phyloP scores from a whole-genome alignment of 2,329 filamentous ascomycete genomes.

The Penicillium janthinellum region DNA sequence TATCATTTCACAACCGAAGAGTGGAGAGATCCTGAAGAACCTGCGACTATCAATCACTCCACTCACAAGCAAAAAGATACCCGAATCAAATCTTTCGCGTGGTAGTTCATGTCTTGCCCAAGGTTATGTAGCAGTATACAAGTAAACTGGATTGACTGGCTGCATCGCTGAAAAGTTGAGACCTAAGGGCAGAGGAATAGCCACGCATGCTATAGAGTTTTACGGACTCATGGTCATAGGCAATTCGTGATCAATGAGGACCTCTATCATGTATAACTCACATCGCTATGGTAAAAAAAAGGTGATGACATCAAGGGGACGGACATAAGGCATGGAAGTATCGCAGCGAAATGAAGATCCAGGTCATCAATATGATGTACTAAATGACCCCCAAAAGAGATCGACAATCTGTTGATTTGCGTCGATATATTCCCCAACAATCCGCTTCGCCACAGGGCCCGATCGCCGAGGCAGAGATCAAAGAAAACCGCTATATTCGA shows the following conservation, averaged over 20 bases:
- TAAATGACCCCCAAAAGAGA: not conserved
- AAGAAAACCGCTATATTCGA: not conserved
- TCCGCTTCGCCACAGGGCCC: not conserved
- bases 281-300: not conserved
- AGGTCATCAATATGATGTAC: not conserved
- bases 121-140: too few relatives aligned
- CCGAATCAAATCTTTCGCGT: not conserved
- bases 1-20: not conserved
- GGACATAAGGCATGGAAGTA: not conserved
- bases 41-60: not conserved
- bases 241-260: not conserved
- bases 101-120: not conserved
- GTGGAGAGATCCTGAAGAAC: not conserved
- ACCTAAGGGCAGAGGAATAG: too few relatives aligned
- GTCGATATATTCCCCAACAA: not conserved
- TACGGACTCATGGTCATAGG: not conserved
- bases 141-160: too few relatives aligned
- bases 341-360: not conserved
- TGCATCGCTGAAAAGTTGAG: too few relatives aligned
- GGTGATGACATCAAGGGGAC: not conserved
- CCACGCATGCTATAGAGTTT: too few relatives aligned
- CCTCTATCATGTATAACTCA: constrained; percentile 17
- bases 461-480: not conserved
- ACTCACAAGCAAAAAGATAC: constrained; percentile 12
- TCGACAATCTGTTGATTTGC: not conserved